Evolutionary conservation across 192 early-diverging fungal species (phyloP).

Genomic region (Entomortierella lignicola): DNA sequence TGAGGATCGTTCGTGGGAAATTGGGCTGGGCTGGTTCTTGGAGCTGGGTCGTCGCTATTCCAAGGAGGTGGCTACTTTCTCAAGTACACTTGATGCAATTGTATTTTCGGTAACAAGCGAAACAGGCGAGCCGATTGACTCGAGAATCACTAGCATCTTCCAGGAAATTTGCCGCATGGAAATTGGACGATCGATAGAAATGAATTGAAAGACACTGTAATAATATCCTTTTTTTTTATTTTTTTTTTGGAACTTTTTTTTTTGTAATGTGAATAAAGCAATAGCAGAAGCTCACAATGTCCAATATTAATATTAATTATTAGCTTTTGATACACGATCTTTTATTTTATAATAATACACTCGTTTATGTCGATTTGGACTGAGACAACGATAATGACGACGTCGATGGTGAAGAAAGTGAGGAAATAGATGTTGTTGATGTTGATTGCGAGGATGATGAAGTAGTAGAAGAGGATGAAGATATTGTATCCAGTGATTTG

Average conservation of each 20-base stretch:
- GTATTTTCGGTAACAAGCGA: constrained; percentile 59
- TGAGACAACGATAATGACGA: background rate
- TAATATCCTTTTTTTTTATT: too few relatives aligned
- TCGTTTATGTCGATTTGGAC: background rate
- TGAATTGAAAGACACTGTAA: constrained; percentile 30
- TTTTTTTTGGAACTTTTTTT: too few relatives aligned
- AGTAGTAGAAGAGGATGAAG: too few relatives aligned
- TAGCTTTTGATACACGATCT: background rate
- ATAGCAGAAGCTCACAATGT: too few relatives aligned
- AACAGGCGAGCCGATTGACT: constrained; percentile 27
- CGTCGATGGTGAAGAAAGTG: background rate
- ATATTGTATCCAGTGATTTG: too few relatives aligned
- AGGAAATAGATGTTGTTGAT: background rate
- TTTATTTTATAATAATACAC: background rate
- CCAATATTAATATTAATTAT: too few relatives aligned
- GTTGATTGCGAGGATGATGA: background rate
- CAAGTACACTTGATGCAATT: constrained; percentile 54
- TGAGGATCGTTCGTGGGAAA: constrained; percentile 39
- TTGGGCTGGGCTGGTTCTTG: constrained; percentile 65
- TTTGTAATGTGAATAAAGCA: too few relatives aligned
- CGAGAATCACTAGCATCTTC: constrained; percentile 41
- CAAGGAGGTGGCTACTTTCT: constrained; percentile 59
- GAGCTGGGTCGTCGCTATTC: constrained; percentile 70
- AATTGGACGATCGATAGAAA: constrained; percentile 49
- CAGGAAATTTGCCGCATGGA: constrained; percentile 54